Percentiles rank a stretch among this genome's conserved stretches.
These are phyloP conservation scores for Lactarius psammicola DNA, from an alignment of 768 basidiomycete genomes.

Conservation along the genomic window DNA sequence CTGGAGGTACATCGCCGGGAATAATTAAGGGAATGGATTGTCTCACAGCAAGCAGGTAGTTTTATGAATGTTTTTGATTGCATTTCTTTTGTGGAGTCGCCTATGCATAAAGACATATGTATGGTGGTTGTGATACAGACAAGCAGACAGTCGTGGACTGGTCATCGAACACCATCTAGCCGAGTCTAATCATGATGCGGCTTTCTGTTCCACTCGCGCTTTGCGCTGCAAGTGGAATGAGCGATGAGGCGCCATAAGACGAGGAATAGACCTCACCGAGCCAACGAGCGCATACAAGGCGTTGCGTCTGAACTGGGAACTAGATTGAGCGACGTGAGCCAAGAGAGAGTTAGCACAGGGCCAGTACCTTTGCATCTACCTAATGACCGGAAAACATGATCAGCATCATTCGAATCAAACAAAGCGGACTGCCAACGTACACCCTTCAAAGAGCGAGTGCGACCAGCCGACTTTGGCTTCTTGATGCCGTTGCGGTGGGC, in stretches of 20 bases:
- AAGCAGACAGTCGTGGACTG: conserved; percentile 9
- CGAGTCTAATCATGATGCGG: conserved; percentile 39
- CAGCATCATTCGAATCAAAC: conserved; percentile 6
- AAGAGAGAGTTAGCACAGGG: conserved; percentile 13
- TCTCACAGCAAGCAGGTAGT: not conserved
- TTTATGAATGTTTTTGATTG: conserved; percentile 29
- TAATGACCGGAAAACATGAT: conserved; percentile 34
- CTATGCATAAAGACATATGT: conserved; percentile 26
- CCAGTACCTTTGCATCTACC: conserved; percentile 75
- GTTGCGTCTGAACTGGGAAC: conserved; percentile 78
- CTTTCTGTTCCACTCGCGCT: conserved; percentile 62
- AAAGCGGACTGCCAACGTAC: conserved; percentile 72
- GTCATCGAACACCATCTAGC: conserved; percentile 2
- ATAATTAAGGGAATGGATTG: no score
- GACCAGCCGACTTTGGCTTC: conserved; percentile 61
- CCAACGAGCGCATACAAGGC: conserved; percentile 68
- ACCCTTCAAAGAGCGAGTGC: conserved; percentile 83
- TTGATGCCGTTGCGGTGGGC: conserved; percentile 98
- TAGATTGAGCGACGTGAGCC: conserved; percentile 8
- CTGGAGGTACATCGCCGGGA: not conserved
- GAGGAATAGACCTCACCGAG: conserved; percentile 52
- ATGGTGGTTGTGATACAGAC: conserved; percentile 25
- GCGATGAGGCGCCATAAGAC: not conserved
- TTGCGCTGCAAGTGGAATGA: conserved; percentile 48
- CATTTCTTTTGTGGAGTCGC: conserved; percentile 30